phyloP scores from a whole-genome alignment of 2,329 filamentous ascomycete species.

The Rhynchosporium graminicola region DNA sequence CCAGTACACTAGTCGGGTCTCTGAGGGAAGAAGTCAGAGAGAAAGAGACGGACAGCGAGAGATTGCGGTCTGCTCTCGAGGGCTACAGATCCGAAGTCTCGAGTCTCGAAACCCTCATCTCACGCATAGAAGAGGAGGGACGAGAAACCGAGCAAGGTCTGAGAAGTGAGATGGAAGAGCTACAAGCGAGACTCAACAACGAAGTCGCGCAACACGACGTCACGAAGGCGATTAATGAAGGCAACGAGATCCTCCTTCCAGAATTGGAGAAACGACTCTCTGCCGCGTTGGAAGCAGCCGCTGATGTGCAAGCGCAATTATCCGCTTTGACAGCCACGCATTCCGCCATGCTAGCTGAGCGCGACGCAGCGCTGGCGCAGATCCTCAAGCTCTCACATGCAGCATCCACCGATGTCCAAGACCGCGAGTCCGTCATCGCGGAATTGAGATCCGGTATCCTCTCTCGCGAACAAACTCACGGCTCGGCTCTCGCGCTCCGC shows the following conservation, averaged over 20 bases:
- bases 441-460: conserved; percentile 18
- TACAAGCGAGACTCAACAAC: conserved; percentile 41
- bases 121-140: conserved; percentile 48
- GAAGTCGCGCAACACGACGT: conserved; percentile 41
- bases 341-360: conserved; percentile 4
- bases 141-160: conserved; percentile 23
- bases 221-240: conserved; percentile 38
- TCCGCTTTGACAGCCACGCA: conserved; percentile 37
- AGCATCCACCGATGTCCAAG: conserved; percentile 28
- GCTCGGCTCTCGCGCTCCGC: conserved; percentile 50
- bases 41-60: conserved; percentile 49
- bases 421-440: conserved; percentile 33
- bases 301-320: conserved; percentile 43
- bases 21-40: conserved; percentile 34
- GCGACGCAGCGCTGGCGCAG: conserved; percentile 22
- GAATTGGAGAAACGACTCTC: conserved; percentile 50
- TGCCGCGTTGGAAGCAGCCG: conserved; percentile 44
- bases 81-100: conserved; percentile 55
- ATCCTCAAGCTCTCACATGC: background rate
- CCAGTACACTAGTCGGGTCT: conserved; percentile 23
- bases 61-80: conserved; percentile 54
- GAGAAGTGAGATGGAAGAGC: conserved; percentile 22
- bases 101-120: conserved; percentile 55
- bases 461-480: conserved; percentile 41
- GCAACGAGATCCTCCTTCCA: conserved; percentile 43